Evolutionary conservation across 2,329 filamentous ascomycete species (phyloP), one percentile per base, ranked within the genome.

Genomic region (Arachnopeziza araneosa): DNA sequence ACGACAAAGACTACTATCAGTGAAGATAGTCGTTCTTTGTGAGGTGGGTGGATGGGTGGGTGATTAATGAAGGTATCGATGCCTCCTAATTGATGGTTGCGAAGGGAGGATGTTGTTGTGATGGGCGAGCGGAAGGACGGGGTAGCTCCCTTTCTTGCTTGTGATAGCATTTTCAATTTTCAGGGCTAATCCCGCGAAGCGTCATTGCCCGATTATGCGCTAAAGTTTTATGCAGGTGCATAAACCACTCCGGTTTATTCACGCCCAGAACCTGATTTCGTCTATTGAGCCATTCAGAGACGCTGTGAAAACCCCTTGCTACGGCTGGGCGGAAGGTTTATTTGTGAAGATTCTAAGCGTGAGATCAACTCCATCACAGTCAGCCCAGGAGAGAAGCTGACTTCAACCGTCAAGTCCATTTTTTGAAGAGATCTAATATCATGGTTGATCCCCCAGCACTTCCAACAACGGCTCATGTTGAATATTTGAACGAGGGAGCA

Each of bases 401-500:
- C 17, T 44, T 44, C 36, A 44, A 44, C 36, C 36, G 6, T 19
- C 10, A 44, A 19, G 17, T 14, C 17, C 36, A 14, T 17, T 14
- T 19, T 14, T 12, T 5, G 36, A 19, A 14, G 17, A 14, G 17
- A 44, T 6, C 5, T 4, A 44, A 44, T 12, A 19, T 44, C 36
- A 57, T 57, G 55, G 24, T 23, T 51, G 48, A 52, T 36, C 21
- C 21, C 48, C 55, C 58, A 19, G 22, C 54, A 12, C 54, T 64
- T 36, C 61, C 61, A 2, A 24, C 36, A 12, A 57, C 58, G 49
- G 32, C 54, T 22, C 23, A 44, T 10, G 19, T 66, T 8, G 7
- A 55, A 1, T 84, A 83, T 63, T 73, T 85, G 10, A 80, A 79
- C 24, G 90, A 95, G 73, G 90, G 90, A 24, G 86, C 88, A 24